Percentiles rank a stretch among this genome's conserved stretches.
phyloP scores from a whole-genome alignment of 495 filamentous ascomycete genomes.

The Parmelia sp. region DNA sequence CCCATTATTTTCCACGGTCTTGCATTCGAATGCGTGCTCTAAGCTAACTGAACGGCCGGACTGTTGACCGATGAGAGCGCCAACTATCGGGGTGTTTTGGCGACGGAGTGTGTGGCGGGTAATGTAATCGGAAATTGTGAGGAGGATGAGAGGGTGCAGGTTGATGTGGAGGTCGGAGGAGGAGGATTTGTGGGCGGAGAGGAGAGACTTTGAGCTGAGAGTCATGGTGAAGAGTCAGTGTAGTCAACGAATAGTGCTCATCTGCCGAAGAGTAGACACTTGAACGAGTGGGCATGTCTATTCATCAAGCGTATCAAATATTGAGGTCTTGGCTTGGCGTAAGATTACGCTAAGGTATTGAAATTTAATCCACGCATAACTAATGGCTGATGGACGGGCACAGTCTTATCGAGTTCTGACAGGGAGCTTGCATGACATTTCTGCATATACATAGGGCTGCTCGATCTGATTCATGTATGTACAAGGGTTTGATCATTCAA shows the following conservation, averaged over 20 bases:
- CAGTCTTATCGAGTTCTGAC: no score
- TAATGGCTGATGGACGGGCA: no score
- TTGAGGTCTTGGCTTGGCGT: no score
- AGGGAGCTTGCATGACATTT: no score
- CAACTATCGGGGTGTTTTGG: constrained; percentile 69
- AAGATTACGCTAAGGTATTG: no score
- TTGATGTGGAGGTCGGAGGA: constrained; percentile 73
- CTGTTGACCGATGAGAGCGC: constrained; percentile 82
- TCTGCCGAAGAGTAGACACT: background rate
- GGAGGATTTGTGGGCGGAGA: constrained; percentile 60
- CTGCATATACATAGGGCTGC: no score
- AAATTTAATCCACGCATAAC: no score
- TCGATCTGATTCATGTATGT: no score
- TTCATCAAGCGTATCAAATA: no score
- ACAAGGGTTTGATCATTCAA: no score
- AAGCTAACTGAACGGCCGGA: constrained; percentile 85
- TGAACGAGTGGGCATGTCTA: no score
- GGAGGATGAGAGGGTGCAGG: constrained; percentile 88
- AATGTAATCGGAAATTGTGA: constrained; percentile 95
- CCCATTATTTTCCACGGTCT: constrained; percentile 46
- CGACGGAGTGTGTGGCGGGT: constrained; percentile 78
- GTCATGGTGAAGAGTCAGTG: background rate
- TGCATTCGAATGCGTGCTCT: constrained; percentile 86
- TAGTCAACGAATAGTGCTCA: background rate
- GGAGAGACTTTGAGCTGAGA: constrained; percentile 33